A percentile compares a stretch with the other conserved stretches of the same genome.
These are phyloP conservation scores for Uromyces viciae-fabae DNA, from an alignment of 1,284 basidiomycete species.

Conservation along the genomic window DNA sequence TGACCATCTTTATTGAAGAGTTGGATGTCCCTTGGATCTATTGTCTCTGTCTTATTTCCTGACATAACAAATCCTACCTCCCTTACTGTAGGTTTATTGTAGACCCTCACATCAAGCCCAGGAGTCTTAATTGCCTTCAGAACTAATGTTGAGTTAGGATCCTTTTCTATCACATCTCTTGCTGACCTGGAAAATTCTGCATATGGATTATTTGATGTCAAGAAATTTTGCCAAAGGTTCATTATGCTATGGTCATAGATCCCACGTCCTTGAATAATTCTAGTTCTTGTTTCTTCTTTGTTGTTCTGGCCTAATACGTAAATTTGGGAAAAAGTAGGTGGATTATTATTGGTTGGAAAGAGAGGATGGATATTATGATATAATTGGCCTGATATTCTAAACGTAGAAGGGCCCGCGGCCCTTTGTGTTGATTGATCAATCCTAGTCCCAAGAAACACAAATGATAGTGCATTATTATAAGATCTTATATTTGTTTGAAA, in stretches of 20 bases:
- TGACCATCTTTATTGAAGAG: neutral
- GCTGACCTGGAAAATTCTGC: neutral
- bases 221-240: neutral
- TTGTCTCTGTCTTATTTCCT: neutral
- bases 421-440: neutral
- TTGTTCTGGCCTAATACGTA: neutral
- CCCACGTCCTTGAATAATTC: neutral
- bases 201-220: neutral
- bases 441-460: neutral
- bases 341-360: neutral
- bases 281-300: neutral
- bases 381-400: neutral
- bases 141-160: neutral
- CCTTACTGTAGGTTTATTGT: neutral
- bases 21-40: neutral
- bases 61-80: conserved; percentile 8
- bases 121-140: neutral
- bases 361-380: neutral
- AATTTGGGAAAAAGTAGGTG: neutral
- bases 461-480: conserved; percentile 2
- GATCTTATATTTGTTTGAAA: neutral
- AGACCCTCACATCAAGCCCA: neutral
- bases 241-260: neutral
- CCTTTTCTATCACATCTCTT: neutral
- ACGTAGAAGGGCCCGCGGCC: neutral